These are phyloP conservation scores for Salvia rosmarinus DNA, from an alignment of 257 asterid genomes.

Conservation along the genomic window DNA sequence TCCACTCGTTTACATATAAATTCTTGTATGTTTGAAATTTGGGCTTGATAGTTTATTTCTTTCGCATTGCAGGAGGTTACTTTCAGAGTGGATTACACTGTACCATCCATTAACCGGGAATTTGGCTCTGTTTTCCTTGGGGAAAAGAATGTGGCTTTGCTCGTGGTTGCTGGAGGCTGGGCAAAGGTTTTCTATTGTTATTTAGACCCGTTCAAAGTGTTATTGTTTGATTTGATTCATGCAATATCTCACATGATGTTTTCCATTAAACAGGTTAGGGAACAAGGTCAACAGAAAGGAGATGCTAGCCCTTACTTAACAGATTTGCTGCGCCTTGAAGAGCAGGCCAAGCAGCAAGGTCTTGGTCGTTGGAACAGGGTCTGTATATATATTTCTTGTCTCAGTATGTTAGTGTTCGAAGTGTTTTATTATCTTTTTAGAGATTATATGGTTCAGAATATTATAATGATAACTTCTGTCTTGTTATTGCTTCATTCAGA, in stretches of 20 bases:
- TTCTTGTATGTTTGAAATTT: constrained; percentile 7
- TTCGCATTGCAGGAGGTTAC: constrained; percentile 68
- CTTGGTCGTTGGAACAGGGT: constrained; percentile 97
- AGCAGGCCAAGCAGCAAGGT: constrained; percentile 88
- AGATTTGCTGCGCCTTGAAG: constrained; percentile 75
- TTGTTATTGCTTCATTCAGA: constrained; percentile 46
- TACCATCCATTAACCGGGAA: constrained; percentile 83
- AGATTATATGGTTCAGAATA: constrained; percentile 8
- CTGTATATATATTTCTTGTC: constrained; percentile 23
- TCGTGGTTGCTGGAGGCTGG: constrained; percentile 95
- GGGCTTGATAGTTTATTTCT: neutral
- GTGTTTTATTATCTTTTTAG: neutral
- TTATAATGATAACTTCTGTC: constrained; percentile 8
- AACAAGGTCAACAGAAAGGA: constrained; percentile 90
- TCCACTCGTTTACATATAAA: neutral
- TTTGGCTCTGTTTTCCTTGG: constrained; percentile 90
- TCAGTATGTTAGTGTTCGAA: neutral
- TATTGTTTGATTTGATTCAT: constrained; percentile 11
- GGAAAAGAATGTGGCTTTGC: constrained; percentile 70
- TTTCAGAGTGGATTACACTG: constrained; percentile 88
- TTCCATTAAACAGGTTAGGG: constrained; percentile 67
- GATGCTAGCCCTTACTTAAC: constrained; percentile 82
- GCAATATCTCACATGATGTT: constrained; percentile 15
- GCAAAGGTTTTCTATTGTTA: constrained; percentile 65
- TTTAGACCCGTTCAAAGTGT: constrained; percentile 4